phyloP scores from a whole-genome alignment of 2,329 filamentous ascomycete species.

The Kalaharituber pfeilii region DNA sequence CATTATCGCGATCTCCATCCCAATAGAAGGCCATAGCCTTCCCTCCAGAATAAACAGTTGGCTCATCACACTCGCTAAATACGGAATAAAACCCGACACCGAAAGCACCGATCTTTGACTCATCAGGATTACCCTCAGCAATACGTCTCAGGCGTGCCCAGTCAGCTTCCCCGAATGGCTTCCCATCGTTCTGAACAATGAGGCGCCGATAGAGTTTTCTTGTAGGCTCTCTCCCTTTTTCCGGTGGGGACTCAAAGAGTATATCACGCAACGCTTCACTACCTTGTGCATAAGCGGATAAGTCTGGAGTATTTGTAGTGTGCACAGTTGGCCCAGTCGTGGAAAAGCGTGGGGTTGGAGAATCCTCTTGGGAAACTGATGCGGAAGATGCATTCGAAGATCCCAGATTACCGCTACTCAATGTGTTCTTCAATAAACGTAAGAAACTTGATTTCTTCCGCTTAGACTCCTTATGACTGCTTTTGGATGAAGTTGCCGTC shows the following conservation, averaged over 20 bases:
- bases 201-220: slow-evolving; percentile 74
- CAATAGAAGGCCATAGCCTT: slow-evolving; percentile 98
- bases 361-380: neutral
- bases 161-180: slow-evolving; percentile 73
- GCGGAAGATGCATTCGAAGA: neutral
- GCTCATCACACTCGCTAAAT: slow-evolving; percentile 94
- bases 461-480: slow-evolving; percentile 61
- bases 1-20: slow-evolving; percentile 37
- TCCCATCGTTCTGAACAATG: slow-evolving; percentile 79
- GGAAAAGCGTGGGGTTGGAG: neutral
- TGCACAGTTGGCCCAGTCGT: neutral
- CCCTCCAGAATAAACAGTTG: slow-evolving; percentile 81
- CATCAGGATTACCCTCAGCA: slow-evolving; percentile 95
- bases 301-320: neutral
- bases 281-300: neutral
- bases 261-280: neutral
- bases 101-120: slow-evolving; percentile 94
- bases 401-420: neutral
- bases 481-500: slow-evolving; percentile 34
- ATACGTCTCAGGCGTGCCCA: slow-evolving; percentile 91
- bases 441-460: neutral
- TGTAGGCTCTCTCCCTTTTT: slow-evolving; percentile 26
- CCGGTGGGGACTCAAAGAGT: neutral
- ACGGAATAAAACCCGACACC: slow-evolving; percentile 98
- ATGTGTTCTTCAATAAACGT: slow-evolving; percentile 11